phyloP scores from a whole-genome alignment of 2,329 filamentous ascomycete genomes.

The Aspergillus sp. region DNA sequence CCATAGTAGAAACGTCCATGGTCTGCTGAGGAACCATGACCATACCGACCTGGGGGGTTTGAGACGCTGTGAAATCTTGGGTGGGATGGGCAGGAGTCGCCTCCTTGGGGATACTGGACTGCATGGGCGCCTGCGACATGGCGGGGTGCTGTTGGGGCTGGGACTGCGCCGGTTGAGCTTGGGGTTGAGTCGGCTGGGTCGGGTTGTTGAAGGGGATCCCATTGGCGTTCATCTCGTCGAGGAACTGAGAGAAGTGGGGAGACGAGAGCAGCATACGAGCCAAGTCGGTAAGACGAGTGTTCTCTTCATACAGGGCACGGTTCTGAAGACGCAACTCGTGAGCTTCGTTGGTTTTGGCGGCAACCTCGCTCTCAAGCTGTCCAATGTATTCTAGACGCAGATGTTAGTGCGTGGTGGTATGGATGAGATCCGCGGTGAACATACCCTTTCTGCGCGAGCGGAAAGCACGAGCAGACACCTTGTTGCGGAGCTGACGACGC shows the following conservation, averaged over 20 bases:
- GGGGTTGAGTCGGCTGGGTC: conserved; percentile 41
- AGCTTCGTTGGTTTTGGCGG: conserved; percentile 77
- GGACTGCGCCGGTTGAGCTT: conserved; percentile 38
- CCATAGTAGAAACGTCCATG: conserved; percentile 72
- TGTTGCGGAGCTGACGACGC: conserved; percentile 94
- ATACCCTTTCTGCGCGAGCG: conserved; percentile 96
- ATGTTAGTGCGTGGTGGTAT: conserved; percentile 41
- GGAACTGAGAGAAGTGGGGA: conserved; percentile 76
- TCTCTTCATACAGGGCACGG: conserved; percentile 77
- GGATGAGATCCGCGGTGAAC: conserved; percentile 18
- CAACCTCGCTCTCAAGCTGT: conserved; percentile 88
- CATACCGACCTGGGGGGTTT: conserved; percentile 68
- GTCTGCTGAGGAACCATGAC: conserved; percentile 78
- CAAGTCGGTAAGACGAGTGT: conserved; percentile 73
- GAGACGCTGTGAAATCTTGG: conserved; percentile 58
- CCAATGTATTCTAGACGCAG: conserved; percentile 84
- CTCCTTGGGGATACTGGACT: conserved; percentile 63
- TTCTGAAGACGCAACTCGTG: conserved; percentile 80
- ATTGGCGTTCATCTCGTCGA: conserved; percentile 68
- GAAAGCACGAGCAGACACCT: conserved; percentile 96
- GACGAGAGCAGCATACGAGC: conserved; percentile 80
- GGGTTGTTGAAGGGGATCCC: conserved; percentile 44
- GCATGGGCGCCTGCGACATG: conserved; percentile 40
- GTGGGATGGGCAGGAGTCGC: conserved; percentile 58
- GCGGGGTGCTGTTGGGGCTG: conserved; percentile 24